These are phyloP conservation scores for Dictyophora rubrovolvata DNA, from an alignment of 768 basidiomycete species.

Conservation along the genomic window DNA sequence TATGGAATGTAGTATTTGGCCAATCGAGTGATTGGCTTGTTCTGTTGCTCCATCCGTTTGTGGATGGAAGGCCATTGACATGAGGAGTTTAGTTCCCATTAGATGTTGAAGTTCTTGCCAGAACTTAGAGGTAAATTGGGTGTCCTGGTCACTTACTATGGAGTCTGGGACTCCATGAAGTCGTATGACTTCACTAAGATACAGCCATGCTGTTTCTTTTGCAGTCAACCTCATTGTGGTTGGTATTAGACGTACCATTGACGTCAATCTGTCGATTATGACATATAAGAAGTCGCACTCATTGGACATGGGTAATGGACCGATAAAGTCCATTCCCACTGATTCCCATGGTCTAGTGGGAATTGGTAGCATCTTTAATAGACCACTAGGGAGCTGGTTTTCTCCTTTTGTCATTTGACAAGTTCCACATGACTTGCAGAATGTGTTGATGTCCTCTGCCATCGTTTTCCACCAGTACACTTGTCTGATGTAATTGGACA, in stretches of 20 bases:
- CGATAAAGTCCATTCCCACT: constrained; percentile 24
- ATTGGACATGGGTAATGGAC: constrained; percentile 10
- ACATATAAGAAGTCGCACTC: constrained; percentile 22
- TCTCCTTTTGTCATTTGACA: constrained; percentile 5
- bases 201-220: constrained; percentile 23
- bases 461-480: neutral
- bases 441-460: constrained; percentile 3
- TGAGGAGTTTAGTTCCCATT: too few relatives aligned
- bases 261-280: constrained; percentile 15
- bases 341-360: too few relatives aligned
- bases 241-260: constrained; percentile 26
- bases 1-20: too few relatives aligned
- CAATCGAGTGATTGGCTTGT: too few relatives aligned
- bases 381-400: constrained; percentile 14
- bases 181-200: constrained; percentile 19
- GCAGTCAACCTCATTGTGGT: constrained; percentile 15
- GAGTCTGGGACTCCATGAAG: constrained; percentile 23
- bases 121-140: constrained; percentile 26
- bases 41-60: too few relatives aligned
- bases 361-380: constrained; percentile 12
- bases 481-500: neutral
- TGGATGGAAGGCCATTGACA: too few relatives aligned
- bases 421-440: constrained; percentile 6
- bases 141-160: too few relatives aligned
- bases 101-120: constrained; percentile 24